These are phyloP conservation scores for Candida yuanshanica DNA, from an alignment of 805 yeast genomes.

Conservation along the genomic window DNA sequence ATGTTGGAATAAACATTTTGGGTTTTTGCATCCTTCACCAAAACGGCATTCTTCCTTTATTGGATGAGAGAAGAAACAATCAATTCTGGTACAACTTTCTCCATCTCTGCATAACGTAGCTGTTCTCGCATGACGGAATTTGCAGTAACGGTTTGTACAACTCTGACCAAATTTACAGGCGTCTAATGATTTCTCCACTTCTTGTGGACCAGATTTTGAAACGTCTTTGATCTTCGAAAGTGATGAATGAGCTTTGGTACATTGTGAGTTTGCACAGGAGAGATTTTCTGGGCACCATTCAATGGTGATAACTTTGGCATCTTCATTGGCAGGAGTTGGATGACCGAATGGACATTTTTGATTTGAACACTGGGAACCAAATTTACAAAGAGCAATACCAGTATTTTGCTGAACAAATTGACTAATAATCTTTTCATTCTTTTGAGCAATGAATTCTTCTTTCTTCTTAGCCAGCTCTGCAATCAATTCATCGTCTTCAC, in stretches of 20 bases:
- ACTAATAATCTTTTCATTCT: conserved; percentile 24
- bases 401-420: conserved; percentile 27
- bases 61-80: conserved; percentile 83
- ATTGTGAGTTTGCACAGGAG: conserved; percentile 52
- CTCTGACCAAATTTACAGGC: conserved; percentile 75
- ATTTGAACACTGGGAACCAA: conserved; percentile 68
- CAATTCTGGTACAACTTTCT: conserved; percentile 65
- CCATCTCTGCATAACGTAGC: conserved; percentile 79
- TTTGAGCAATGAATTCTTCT: conserved; percentile 40
- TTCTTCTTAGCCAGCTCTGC: conserved; percentile 61
- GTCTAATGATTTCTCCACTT: conserved; percentile 53
- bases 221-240: conserved; percentile 41
- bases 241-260: conserved; percentile 81
- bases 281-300: conserved; percentile 78
- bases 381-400: conserved; percentile 66
- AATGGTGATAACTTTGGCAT: conserved; percentile 58
- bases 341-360: conserved; percentile 85
- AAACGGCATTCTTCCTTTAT: conserved; percentile 73
- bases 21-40: conserved; percentile 69
- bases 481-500: conserved; percentile 72
- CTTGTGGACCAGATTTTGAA: conserved; percentile 21
- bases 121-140: conserved; percentile 78
- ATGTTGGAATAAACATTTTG: conserved; percentile 67
- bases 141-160: conserved; percentile 76
- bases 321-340: conserved; percentile 80